Percentiles rank a stretch among this genome's conserved stretches.
These are phyloP conservation scores for Aureobasidium vineae DNA, from an alignment of 2,329 filamentous ascomycete species.

Conservation along the genomic window DNA sequence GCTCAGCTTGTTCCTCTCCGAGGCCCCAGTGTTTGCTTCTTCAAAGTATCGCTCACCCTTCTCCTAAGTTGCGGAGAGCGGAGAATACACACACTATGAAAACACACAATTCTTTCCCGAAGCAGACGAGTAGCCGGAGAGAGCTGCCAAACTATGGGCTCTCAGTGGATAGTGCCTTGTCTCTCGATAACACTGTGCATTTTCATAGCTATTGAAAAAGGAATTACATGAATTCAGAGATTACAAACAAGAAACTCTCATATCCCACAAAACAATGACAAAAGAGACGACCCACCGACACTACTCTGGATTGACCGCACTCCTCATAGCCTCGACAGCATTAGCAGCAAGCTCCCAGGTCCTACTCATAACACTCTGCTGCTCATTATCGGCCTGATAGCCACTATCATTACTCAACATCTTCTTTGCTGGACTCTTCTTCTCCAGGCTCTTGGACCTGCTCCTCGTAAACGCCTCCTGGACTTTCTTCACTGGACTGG, in stretches of 20 bases:
- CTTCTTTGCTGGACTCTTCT: neutral
- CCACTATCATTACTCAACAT: constrained; percentile 4
- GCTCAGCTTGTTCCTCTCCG: neutral
- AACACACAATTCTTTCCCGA: too few species aligned
- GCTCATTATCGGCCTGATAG: constrained; percentile 2
- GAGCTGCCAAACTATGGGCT: neutral
- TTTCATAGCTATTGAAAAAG: neutral
- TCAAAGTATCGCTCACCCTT: neutral
- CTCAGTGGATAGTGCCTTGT: too few species aligned
- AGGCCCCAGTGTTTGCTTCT: neutral
- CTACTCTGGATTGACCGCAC: neutral
- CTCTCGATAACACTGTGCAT: neutral
- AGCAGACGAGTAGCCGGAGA: too few species aligned
- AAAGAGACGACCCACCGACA: neutral
- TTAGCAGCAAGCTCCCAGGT: constrained; percentile 18
- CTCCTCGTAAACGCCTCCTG: neutral
- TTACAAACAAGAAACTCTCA: neutral
- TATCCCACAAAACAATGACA: neutral
- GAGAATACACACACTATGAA: too few species aligned
- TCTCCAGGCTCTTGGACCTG: neutral
- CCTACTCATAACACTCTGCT: constrained; percentile 7
- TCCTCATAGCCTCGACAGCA: constrained; percentile 16
- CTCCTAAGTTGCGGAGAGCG: too few species aligned
- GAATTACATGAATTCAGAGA: neutral
- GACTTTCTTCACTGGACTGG: constrained; percentile 3